A percentile compares a stretch with the other conserved stretches of the same genome.
phyloP scores from a whole-genome alignment of 192 early-diverging fungal species.

The Mortierella alpina region DNA sequence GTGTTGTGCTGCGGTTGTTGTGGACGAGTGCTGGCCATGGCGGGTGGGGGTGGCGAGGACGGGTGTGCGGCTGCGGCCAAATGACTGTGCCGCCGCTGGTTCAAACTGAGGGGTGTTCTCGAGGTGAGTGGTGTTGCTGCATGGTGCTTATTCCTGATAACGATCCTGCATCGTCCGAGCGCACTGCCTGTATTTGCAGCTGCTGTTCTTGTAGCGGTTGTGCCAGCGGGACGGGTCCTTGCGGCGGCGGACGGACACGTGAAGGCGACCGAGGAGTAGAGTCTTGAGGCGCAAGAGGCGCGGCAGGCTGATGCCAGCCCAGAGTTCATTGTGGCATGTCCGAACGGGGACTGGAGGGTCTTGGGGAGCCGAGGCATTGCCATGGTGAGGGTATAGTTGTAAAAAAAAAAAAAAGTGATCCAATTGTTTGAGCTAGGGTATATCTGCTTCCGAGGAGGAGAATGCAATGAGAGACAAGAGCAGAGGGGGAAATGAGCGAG shows the following conservation, averaged over 20 bases:
- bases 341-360: conserved; percentile 13
- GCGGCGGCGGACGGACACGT: background rate
- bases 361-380: conserved; percentile 25
- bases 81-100: conserved; percentile 14
- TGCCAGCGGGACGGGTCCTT: background rate
- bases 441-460: too few species aligned
- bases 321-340: background rate
- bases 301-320: background rate
- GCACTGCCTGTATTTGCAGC: background rate
- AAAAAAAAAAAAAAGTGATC: too few species aligned
- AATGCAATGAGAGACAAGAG: too few species aligned
- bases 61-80: conserved; percentile 13
- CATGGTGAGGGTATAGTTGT: background rate
- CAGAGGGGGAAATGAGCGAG: too few species aligned
- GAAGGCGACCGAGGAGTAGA: background rate
- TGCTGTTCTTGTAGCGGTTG: background rate
- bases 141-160: conserved; percentile 16
- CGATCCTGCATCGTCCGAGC: conserved; percentile 36
- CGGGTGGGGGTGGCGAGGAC: background rate
- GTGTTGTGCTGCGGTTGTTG: conserved; percentile 1
- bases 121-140: background rate
- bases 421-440: too few species aligned
- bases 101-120: background rate
- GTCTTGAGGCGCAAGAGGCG: background rate
- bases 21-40: background rate